Evolutionary conservation across 192 early-diverging fungal species (phyloP), one percentile per base, ranked within the genome.

Genomic region (Dimargaris xerosporica): DNA sequence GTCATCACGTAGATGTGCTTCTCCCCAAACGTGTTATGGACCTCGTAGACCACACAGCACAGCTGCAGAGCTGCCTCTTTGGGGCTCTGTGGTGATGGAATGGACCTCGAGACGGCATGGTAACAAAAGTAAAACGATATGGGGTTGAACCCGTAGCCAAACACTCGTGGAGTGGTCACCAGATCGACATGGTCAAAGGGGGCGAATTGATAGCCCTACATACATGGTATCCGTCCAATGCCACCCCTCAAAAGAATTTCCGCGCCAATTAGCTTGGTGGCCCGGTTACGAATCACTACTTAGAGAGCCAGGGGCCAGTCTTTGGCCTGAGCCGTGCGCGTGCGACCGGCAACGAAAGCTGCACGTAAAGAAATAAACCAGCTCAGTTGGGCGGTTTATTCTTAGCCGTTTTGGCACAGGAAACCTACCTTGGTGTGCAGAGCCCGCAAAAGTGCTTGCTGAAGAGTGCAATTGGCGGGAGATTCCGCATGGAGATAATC

Each of bases 1-100:
- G 71, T 62, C 28, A 67, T 67, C 13, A 80, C 51, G 44, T 82
- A 82, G 28, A 82, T 50, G 62, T 82, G 77, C 16, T 74, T 70
- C 60, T 82, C 80, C 19, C 72, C 69, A 63, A 82, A 82, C 2
- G 80, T 82, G 64, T 82, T 82, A 64, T 80, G 76, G 16, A 82
- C 79, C 65, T 82, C 80, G 19, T 82, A 63, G 4, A 82, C 50
- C 15, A 73, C 55, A 13, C 66, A 71, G 16, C 45, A 10, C 4
- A 78, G 45, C 0, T 28, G 62, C 31, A 41, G 21, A 21, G 10
- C 21, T 54, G 15, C 62, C 51, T 28, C 19, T 56, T 39, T 39
- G 29, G 54, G 29, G 34, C 10, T 2, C 5, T 23, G 54, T 16
- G 1, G 9, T n/a, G 31, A 15, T 10, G 34, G 29, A 10, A 28